These are phyloP conservation scores for Boletellus sp. DNA, from an alignment of 768 basidiomycete genomes.

Conservation along the genomic window DNA sequence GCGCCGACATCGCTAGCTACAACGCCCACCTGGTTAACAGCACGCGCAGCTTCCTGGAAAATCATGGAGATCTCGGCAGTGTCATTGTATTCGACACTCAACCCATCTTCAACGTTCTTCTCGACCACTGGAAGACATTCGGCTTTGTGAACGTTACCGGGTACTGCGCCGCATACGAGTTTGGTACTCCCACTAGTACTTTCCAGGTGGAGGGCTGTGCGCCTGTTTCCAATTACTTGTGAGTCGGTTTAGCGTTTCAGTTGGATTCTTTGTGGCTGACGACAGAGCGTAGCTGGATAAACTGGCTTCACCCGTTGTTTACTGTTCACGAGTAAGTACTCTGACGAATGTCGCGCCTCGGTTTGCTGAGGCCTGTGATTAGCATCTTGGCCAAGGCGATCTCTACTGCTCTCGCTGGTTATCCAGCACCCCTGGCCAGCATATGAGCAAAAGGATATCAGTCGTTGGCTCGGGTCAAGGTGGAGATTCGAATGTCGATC, in stretches of 20 bases:
- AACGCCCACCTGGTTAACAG: slow-evolving; percentile 44
- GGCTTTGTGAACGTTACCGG: slow-evolving; percentile 60
- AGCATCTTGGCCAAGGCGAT: slow-evolving; percentile 53
- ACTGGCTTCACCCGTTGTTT: slow-evolving; percentile 57
- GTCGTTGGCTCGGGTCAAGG: not conserved
- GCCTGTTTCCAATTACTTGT: slow-evolving; percentile 66
- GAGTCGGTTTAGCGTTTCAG: slow-evolving; percentile 22
- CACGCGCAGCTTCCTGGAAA: slow-evolving; percentile 38
- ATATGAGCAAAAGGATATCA: slow-evolving; percentile 4
- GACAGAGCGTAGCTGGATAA: slow-evolving; percentile 47
- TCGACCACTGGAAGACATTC: slow-evolving; percentile 49
- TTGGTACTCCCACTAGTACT: slow-evolving; percentile 49
- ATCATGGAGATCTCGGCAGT: slow-evolving; percentile 41
- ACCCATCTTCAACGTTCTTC: slow-evolving; percentile 54
- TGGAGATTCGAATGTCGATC: not conserved
- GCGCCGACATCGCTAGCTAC: slow-evolving; percentile 42
- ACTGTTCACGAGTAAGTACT: slow-evolving; percentile 55
- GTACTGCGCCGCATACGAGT: slow-evolving; percentile 55
- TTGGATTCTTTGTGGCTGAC: not conserved
- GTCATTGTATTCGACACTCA: slow-evolving; percentile 53
- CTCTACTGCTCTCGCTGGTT: slow-evolving; percentile 41
- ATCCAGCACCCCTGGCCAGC: slow-evolving; percentile 10
- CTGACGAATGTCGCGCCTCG: not conserved
- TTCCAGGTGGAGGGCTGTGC: slow-evolving; percentile 57
- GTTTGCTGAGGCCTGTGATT: slow-evolving; percentile 2